These are phyloP conservation scores for Penicillium sp. DNA, from an alignment of 2,329 filamentous ascomycete species.

Conservation along the genomic window DNA sequence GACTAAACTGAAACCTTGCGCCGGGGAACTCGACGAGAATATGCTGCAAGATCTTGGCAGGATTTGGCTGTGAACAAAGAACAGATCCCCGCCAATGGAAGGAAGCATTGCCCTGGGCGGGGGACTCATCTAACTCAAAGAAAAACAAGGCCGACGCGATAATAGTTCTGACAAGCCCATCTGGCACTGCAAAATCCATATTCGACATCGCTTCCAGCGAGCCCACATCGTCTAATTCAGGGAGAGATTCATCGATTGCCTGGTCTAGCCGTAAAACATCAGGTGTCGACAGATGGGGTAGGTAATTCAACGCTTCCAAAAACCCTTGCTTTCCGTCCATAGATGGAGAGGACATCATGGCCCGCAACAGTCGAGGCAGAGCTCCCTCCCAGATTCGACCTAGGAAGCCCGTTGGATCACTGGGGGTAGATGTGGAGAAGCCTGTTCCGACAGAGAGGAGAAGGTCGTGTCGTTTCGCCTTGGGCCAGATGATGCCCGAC, in stretches of 20 bases:
- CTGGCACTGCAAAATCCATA: constrained; percentile 13
- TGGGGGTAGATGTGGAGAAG: constrained; percentile 10
- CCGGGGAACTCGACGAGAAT: constrained; percentile 11
- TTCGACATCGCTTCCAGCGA: constrained; percentile 6
- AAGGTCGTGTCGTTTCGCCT: too few relatives aligned
- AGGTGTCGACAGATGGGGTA: not conserved
- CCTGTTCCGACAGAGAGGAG: not conserved
- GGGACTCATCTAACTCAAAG: constrained; percentile 21
- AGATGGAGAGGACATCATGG: constrained; percentile 20
- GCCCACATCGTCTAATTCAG: constrained; percentile 10
- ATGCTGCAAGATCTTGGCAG: constrained; percentile 6
- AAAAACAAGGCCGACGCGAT: constrained; percentile 20
- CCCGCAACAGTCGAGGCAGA: constrained; percentile 18
- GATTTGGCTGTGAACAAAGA: constrained; percentile 9
- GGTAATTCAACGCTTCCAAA: constrained; percentile 16
- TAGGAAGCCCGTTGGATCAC: not conserved
- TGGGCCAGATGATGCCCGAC: constrained; percentile 22
- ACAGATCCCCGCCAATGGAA: constrained; percentile 21
- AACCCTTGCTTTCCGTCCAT: constrained; percentile 21
- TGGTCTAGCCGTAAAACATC: constrained; percentile 12
- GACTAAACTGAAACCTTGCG: constrained; percentile 4
- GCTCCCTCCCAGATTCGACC: constrained; percentile 1
- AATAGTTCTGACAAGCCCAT: constrained; percentile 16
- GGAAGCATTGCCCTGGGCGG: constrained; percentile 6
- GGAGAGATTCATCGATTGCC: not conserved